Base-by-base conservation (phyloP, 78 protist species). In the Guillardia theta region DNA sequence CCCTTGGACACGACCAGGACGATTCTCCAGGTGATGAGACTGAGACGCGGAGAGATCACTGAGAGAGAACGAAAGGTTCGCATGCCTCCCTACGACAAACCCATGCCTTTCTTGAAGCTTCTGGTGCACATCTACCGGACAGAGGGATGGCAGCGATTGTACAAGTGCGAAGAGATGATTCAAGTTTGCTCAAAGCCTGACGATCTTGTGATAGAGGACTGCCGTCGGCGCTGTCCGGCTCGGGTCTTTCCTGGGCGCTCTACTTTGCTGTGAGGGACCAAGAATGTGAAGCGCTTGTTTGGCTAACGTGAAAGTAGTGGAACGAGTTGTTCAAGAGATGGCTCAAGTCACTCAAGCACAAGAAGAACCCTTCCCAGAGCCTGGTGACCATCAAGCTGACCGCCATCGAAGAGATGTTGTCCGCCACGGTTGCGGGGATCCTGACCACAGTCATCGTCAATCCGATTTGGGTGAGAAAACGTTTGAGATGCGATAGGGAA, bases 391-490 rank as follows among this genome's bases (percentile, higher is more conserved):
- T 50, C 58, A 10, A 15, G 30, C 58, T 50, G 30, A 19, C 58
- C 15, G 58, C 58, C 58, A 10, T 15, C 58, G 58, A 50, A 50
- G 58, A 50, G 58, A 50, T 50, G 58, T 15, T 50, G 30, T 10
- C 58, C 15, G 58, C 58, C 30, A 30, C 70, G 70, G 27, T 1
- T 8, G 70, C 27, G 27, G 83, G 83, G 41, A 70, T 70, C 83
- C 41, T 70, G 5, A 70, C 83, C 27, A 70, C 83, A 4, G 33
- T 70, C n/a, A 70, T 70, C 1, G 83, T 70, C 36, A 70, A 70
- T 43, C 83, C 83, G 4, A 70, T 70, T 43, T 70, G 83, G 83
- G 83, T n/a, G n/a, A n/a, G n/a, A n/a, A n/a, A n/a, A n/a, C n/a
- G n/a, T n/a, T n/a, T n/a, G n/a, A n/a, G n/a, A n/a, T n/a, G n/a